phyloP scores from a whole-genome alignment of 1,284 basidiomycete genomes.

The Pseudozyma sp. region DNA sequence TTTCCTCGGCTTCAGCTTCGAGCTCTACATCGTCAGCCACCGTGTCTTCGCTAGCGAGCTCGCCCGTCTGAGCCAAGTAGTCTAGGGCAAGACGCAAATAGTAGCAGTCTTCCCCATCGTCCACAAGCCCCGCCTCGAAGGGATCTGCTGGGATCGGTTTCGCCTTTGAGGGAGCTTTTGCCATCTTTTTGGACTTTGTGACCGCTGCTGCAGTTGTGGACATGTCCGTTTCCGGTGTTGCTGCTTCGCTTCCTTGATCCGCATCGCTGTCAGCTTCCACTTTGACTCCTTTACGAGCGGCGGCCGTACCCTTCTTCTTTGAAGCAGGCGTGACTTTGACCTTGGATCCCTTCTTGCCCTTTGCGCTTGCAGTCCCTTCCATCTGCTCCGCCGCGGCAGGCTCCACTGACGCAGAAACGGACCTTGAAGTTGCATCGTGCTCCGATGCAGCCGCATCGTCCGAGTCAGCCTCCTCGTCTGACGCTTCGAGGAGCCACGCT shows the following conservation, averaged over 20 bases:
- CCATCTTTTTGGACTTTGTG: conserved; percentile 17
- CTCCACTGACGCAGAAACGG: conserved; percentile 33
- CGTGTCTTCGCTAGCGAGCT: conserved; percentile 29
- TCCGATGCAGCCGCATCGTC: conserved; percentile 21
- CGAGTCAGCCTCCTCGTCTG: conserved; percentile 27
- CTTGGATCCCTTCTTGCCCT: conserved; percentile 24
- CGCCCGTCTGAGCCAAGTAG: conserved; percentile 60
- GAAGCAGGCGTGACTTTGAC: conserved; percentile 9
- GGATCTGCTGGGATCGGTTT: conserved; percentile 71
- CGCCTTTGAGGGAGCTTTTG: conserved; percentile 21
- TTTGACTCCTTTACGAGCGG: conserved; percentile 19
- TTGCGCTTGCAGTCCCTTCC: conserved; percentile 2
- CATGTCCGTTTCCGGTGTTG: conserved; percentile 14
- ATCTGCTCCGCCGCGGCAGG: conserved; percentile 11
- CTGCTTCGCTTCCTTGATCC: conserved; percentile 23
- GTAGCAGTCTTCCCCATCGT: conserved; percentile 92
- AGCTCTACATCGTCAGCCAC: conserved; percentile 36
- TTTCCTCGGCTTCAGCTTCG: conserved; percentile 37
- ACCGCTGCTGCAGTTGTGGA: conserved; percentile 6
- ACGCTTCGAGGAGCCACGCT: conserved; percentile 14
- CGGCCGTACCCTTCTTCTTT: conserved; percentile 14
- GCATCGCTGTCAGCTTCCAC: conserved; percentile 11
- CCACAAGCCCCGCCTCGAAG: conserved; percentile 74
- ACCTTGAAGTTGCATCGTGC: conserved; percentile 18
- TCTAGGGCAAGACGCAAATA: conserved; percentile 79